Evolutionary conservation across 2,329 filamentous ascomycete genomes (phyloP).

Genomic region (Truncatella angustata): DNA sequence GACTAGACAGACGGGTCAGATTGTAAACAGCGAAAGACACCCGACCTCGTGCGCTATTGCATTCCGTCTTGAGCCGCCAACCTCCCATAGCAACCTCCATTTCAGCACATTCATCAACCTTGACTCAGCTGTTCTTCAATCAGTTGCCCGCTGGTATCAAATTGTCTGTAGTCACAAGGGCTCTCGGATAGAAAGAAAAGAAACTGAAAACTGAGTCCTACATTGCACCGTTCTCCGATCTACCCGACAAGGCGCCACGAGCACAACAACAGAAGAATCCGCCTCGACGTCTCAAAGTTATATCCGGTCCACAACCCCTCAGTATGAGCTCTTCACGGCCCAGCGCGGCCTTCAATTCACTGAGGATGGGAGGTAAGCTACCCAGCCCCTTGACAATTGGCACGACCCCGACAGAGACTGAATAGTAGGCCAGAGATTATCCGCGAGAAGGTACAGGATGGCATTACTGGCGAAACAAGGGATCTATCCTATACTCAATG

Average conservation of each 20-base stretch:
- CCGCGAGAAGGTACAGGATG: slow-evolving; percentile 98
- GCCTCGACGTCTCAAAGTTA: too few species aligned
- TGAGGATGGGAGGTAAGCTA: slow-evolving; percentile 96
- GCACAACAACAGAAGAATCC: too few species aligned
- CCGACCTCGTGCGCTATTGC: neutral
- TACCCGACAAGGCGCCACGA: neutral
- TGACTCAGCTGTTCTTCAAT: too few species aligned
- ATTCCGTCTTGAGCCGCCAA: neutral
- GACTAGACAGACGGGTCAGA: too few species aligned
- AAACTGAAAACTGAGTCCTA: too few species aligned
- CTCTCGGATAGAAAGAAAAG: too few species aligned
- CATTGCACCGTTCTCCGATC: too few species aligned
- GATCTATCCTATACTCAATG: slow-evolving; percentile 98
- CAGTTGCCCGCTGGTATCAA: too few species aligned
- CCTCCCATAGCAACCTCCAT: neutral
- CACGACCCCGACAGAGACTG: slow-evolving; percentile 14
- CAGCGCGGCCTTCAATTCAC: slow-evolving; percentile 73
- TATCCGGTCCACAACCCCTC: neutral
- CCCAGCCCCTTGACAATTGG: slow-evolving; percentile 18
- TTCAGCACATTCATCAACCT: neutral
- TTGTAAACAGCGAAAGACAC: neutral
- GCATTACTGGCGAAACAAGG: slow-evolving; percentile 91
- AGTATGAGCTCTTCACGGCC: slow-evolving; percentile 81
- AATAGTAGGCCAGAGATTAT: slow-evolving; percentile 72
- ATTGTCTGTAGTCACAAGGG: neutral